Conservation (phyloP, 352 stramenopile genomes). For the Pythium oligandrum region DNA sequence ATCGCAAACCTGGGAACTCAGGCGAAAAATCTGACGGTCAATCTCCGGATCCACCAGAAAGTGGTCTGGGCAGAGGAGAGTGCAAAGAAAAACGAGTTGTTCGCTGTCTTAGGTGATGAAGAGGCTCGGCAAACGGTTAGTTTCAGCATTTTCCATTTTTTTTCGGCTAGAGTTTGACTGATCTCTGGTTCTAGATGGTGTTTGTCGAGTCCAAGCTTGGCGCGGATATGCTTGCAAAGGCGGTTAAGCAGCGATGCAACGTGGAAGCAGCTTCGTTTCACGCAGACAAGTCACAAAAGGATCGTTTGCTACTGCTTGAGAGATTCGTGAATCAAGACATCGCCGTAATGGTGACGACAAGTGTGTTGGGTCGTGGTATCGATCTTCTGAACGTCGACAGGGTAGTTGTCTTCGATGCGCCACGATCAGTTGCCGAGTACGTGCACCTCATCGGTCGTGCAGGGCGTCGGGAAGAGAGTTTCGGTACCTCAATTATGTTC, state of each 20-base stretch:
- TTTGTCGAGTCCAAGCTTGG: slow-evolving; percentile 68
- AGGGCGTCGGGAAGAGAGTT: slow-evolving; percentile 17
- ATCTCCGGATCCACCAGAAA: slow-evolving; percentile 27
- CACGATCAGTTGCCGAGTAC: slow-evolving; percentile 48
- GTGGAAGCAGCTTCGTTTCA: slow-evolving; percentile 43
- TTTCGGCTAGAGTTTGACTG: neutral
- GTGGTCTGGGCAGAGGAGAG: slow-evolving; percentile 53
- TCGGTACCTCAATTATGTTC: slow-evolving; percentile 31
- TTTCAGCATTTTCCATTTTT: slow-evolving; percentile 8
- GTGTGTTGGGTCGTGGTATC: slow-evolving; percentile 69
- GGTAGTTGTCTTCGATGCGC: slow-evolving; percentile 74
- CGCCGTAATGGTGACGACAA: slow-evolving; percentile 58
- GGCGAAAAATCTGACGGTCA: slow-evolving; percentile 9
- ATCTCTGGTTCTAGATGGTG: slow-evolving; percentile 37
- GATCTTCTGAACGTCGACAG: slow-evolving; percentile 58
- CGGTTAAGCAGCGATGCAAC: slow-evolving; percentile 38
- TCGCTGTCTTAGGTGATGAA: slow-evolving; percentile 31
- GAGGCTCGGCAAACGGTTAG: slow-evolving; percentile 29
- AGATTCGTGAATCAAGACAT: slow-evolving; percentile 47
- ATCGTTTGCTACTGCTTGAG: slow-evolving; percentile 50
- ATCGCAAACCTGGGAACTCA: no score
- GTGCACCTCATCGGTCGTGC: slow-evolving; percentile 61
- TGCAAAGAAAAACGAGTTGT: slow-evolving; percentile 52
- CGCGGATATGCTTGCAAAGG: slow-evolving; percentile 51
- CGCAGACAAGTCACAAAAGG: slow-evolving; percentile 52